phyloP scores from a whole-genome alignment of 257 asterid species.

The Mitragyna speciosa region DNA sequence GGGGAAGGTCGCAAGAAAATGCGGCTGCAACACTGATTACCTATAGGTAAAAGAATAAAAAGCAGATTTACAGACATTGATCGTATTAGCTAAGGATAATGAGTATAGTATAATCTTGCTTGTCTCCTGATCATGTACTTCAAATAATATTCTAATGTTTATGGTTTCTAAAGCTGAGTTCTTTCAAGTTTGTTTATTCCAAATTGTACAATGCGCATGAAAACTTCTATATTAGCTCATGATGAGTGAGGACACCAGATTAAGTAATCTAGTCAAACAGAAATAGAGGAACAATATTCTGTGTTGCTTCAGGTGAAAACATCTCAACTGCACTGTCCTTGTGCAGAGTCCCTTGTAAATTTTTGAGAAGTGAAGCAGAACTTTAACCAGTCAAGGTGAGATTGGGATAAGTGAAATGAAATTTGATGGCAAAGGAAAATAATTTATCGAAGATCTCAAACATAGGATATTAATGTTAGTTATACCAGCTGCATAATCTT shows the following conservation, averaged over 20 bases:
- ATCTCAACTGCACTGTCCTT: too few relatives aligned
- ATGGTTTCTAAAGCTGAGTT: conserved; percentile 3
- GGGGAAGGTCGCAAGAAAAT: conserved; percentile 36
- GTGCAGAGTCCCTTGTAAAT: too few relatives aligned
- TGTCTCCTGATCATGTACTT: conserved; percentile 13
- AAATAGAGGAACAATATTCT: background rate
- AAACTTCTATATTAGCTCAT: conserved; percentile 10
- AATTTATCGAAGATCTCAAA: background rate
- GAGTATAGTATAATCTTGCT: background rate
- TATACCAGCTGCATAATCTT: background rate
- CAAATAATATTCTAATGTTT: background rate
- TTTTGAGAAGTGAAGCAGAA: too few relatives aligned
- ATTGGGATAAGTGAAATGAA: background rate
- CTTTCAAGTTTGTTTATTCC: conserved; percentile 4
- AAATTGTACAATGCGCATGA: conserved; percentile 16
- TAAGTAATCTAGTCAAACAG: conserved; percentile 1
- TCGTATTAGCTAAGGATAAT: background rate
- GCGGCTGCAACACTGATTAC: conserved; percentile 33
- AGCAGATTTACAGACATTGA: conserved; percentile 14
- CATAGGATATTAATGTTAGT: background rate
- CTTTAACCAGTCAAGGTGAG: background rate
- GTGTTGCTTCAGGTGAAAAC: too few relatives aligned
- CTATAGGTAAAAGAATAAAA: conserved; percentile 26
- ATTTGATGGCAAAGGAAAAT: background rate
- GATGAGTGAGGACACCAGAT: conserved; percentile 7